Percentiles rank a stretch among this genome's conserved stretches.
phyloP scores from a whole-genome alignment of 257 asterid genomes.

The Rubia yunnanensis region DNA sequence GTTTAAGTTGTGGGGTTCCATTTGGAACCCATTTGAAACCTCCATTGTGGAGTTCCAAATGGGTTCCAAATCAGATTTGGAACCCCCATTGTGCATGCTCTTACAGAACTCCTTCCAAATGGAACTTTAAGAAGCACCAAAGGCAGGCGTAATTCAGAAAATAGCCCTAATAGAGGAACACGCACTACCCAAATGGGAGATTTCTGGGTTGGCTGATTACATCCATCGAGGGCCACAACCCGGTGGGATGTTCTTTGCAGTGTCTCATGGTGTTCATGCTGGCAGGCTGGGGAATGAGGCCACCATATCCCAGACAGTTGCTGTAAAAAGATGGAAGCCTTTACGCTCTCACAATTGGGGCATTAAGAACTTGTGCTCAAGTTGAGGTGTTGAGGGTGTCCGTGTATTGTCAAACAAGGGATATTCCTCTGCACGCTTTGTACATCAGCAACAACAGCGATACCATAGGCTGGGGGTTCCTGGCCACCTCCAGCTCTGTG shows the following conservation, averaged over 20 bases:
- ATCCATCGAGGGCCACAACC: constrained; percentile 93
- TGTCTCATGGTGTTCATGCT: constrained; percentile 81
- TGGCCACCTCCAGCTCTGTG: constrained; percentile 36
- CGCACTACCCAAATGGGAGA: constrained; percentile 85
- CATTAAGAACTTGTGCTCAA: constrained; percentile 91
- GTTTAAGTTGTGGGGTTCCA: too few species aligned
- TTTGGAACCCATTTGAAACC: too few species aligned
- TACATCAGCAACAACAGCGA: constrained; percentile 78
- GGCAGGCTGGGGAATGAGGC: constrained; percentile 90
- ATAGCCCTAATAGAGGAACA: constrained; percentile 46
- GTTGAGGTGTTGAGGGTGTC: constrained; percentile 67
- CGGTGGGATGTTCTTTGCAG: constrained; percentile 83
- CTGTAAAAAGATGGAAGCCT: constrained; percentile 52
- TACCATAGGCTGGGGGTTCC: constrained; percentile 77
- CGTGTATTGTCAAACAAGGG: constrained; percentile 61
- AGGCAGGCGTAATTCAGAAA: constrained; percentile 37
- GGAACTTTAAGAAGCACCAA: constrained; percentile 68
- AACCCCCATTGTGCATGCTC: too few species aligned
- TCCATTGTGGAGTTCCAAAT: too few species aligned
- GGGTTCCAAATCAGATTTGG: too few species aligned
- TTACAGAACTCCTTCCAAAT: constrained; percentile 64
- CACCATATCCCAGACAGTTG: constrained; percentile 58
- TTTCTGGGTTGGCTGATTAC: constrained; percentile 65
- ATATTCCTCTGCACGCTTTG: constrained; percentile 72
- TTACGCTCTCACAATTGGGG: constrained; percentile 80